Evolutionary conservation across 1,284 basidiomycete genomes (phyloP).

Genomic region (Cutaneotrichosporon daszewskae): DNA sequence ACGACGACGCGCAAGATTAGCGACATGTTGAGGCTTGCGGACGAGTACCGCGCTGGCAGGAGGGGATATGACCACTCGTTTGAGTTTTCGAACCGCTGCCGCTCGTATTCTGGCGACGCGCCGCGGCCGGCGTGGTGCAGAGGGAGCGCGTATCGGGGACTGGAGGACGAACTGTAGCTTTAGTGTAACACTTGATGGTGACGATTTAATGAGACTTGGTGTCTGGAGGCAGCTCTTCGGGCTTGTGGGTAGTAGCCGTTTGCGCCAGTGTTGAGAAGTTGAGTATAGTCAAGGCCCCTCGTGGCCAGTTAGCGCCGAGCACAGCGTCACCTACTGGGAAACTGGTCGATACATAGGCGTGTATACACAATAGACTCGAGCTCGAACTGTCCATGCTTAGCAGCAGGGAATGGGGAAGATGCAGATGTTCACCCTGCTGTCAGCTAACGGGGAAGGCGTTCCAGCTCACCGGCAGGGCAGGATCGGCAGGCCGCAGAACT

Average conservation of each 20-base stretch:
- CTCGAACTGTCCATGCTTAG: too few relatives aligned
- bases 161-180: too few relatives aligned
- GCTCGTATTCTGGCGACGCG: conserved; percentile 36
- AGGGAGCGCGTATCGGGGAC: background rate
- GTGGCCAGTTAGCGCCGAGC: too few relatives aligned
- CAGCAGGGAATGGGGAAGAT: conserved; percentile 45
- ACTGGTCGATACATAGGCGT: too few relatives aligned
- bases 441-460: background rate
- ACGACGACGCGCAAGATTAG: conserved; percentile 41
- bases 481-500: conserved; percentile 43
- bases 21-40: conserved; percentile 35
- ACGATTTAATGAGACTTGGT: too few relatives aligned
- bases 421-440: conserved; percentile 35
- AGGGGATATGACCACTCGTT: conserved; percentile 43
- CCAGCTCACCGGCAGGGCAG: conserved; percentile 38
- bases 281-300: too few relatives aligned
- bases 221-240: too few relatives aligned
- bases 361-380: too few relatives aligned
- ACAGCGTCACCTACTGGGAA: too few relatives aligned
- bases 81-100: conserved; percentile 38
- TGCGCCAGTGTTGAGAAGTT: too few relatives aligned
- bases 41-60: conserved; percentile 31
- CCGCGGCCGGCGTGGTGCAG: conserved; percentile 17
- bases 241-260: too few relatives aligned
- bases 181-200: too few relatives aligned